Evolutionary conservation across 495 filamentous ascomycete genomes (phyloP).

Genomic region (Penicillium goetzii): DNA sequence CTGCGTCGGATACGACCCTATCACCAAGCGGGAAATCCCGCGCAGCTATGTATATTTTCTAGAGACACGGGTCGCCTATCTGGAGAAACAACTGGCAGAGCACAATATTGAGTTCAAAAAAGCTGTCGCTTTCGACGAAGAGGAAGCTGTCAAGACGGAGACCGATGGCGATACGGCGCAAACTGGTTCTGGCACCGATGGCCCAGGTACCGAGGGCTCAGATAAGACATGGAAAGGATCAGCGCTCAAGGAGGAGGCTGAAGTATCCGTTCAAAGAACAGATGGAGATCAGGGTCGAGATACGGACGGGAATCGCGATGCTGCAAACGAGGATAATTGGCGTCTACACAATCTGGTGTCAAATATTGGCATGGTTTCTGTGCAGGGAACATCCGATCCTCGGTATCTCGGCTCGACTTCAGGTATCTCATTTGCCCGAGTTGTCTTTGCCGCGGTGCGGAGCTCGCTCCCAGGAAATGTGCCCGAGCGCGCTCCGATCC

Average conservation of each 20-base stretch:
- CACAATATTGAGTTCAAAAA: slow-evolving; percentile 73
- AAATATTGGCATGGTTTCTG: slow-evolving; percentile 76
- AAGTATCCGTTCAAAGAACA: slow-evolving; percentile 40
- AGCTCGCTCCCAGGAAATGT: slow-evolving; percentile 65
- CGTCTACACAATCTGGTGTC: slow-evolving; percentile 74
- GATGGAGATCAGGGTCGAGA: slow-evolving; percentile 24
- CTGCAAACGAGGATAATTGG: slow-evolving; percentile 58
- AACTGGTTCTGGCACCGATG: slow-evolving; percentile 21
- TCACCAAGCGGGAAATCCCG: slow-evolving; percentile 92
- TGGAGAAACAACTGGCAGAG: slow-evolving; percentile 75
- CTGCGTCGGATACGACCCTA: slow-evolving; percentile 94
- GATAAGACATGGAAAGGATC: slow-evolving; percentile 32
- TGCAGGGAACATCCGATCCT: slow-evolving; percentile 73
- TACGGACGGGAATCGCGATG: slow-evolving; percentile 31
- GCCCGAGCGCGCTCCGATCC: slow-evolving; percentile 61
- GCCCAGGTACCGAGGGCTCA: slow-evolving; percentile 18
- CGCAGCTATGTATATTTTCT: slow-evolving; percentile 95
- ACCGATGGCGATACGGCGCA: slow-evolving; percentile 36
- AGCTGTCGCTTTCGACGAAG: slow-evolving; percentile 76
- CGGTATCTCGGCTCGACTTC: slow-evolving; percentile 84
- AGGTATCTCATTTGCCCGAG: slow-evolving; percentile 90
- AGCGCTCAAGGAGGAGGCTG: slow-evolving; percentile 33
- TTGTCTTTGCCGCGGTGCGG: slow-evolving; percentile 93
- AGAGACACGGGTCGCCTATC: slow-evolving; percentile 79
- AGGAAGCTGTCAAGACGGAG: slow-evolving; percentile 45